Conservation (phyloP, 495 filamentous ascomycete genomes). For the Lentithecium fluviatile region DNA sequence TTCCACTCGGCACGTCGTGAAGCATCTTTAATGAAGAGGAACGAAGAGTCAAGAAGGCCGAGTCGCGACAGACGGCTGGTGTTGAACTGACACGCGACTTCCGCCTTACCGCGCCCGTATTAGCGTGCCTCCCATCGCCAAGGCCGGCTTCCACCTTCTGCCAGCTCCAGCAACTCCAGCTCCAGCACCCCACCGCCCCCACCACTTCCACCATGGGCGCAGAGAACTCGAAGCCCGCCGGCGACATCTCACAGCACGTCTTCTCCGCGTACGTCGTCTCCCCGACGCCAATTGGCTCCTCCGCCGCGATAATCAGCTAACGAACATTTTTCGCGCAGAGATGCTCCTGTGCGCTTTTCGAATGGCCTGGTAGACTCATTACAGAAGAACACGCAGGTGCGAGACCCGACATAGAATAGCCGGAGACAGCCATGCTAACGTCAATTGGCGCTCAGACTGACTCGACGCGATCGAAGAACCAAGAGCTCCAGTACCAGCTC, state of each 20-base stretch:
- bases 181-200: slow-evolving; percentile 13
- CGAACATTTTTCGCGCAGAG: slow-evolving; percentile 52
- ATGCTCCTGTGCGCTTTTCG: slow-evolving; percentile 83
- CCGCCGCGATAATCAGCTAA: slow-evolving; percentile 5
- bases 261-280: slow-evolving; percentile 41
- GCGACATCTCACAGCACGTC: slow-evolving; percentile 40
- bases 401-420: neutral
- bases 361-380: slow-evolving; percentile 77
- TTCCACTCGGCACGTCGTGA: too few species aligned
- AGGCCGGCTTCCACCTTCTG: slow-evolving; percentile 8
- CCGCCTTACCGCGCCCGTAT: neutral
- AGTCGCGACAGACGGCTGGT: slow-evolving; percentile 8
- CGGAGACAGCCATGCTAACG: neutral
- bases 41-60: neutral
- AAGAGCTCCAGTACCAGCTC: slow-evolving; percentile 84
- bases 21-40: neutral
- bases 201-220: slow-evolving; percentile 40
- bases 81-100: slow-evolving; percentile 7
- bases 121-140: slow-evolving; percentile 23
- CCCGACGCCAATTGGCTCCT: slow-evolving; percentile 8
- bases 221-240: slow-evolving; percentile 41
- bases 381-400: slow-evolving; percentile 79
- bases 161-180: slow-evolving; percentile 12
- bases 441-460: slow-evolving; percentile 64
- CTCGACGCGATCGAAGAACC: slow-evolving; percentile 72